Evolutionary conservation across 495 filamentous ascomycete species (phyloP).

Genomic region (Pseudevernia furfuracea): DNA sequence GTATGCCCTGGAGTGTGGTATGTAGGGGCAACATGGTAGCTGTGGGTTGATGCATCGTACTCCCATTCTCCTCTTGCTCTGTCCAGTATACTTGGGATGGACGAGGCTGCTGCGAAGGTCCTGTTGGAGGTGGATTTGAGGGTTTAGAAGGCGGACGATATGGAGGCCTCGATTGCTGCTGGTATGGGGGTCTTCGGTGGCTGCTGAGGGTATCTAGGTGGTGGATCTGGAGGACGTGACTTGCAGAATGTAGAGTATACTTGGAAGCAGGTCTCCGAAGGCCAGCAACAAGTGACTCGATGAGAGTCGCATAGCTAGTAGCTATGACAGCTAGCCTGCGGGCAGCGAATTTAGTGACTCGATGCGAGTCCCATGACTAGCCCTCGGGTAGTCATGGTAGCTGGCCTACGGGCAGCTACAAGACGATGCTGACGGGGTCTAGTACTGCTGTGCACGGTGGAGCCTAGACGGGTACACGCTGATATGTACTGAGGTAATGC

Average conservation of each 20-base stretch:
- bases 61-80: constrained; percentile 1
- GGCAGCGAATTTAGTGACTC: no score
- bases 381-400: no score
- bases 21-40: background rate
- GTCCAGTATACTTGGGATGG: background rate
- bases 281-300: no score
- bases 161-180: background rate
- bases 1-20: background rate
- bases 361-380: no score
- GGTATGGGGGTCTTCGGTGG: background rate
- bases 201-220: background rate
- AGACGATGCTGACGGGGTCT: no score
- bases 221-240: background rate
- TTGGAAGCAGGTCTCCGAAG: background rate
- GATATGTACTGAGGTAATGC: no score
- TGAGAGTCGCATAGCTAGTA: no score
- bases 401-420: no score
- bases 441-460: no score
- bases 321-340: no score
- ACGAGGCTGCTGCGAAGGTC: no score
- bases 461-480: no score
- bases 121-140: background rate
- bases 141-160: background rate
- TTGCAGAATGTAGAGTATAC: background rate
- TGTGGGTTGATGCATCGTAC: background rate